phyloP scores from a whole-genome alignment of 306 rosid species.

The Sechiopsis laciniata region DNA sequence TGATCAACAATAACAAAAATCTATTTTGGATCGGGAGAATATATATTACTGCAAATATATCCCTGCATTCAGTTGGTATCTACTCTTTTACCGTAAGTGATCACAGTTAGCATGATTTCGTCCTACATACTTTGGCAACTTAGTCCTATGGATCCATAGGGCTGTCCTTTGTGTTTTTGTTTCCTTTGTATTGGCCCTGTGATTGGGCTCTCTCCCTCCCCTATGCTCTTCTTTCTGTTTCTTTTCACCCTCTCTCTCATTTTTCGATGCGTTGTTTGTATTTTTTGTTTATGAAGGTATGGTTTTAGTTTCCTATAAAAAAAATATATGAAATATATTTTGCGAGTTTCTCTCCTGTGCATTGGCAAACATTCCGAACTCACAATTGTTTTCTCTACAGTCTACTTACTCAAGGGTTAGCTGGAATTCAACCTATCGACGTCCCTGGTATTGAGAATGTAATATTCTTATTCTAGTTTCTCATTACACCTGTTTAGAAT shows the following conservation, averaged over 20 bases:
- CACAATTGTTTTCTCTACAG: slow-evolving; percentile 26
- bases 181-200: too few species aligned
- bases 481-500: not conserved
- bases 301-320: too few species aligned
- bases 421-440: slow-evolving; percentile 45
- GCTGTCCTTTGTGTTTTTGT: too few species aligned
- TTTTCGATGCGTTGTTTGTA: too few species aligned
- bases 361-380: not conserved
- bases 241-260: too few species aligned
- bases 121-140: slow-evolving; percentile 6
- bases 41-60: slow-evolving; percentile 5
- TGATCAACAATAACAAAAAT: not conserved
- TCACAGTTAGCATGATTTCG: not conserved
- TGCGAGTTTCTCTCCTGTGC: not conserved
- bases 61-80: slow-evolving; percentile 13
- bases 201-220: too few species aligned
- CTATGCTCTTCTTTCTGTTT: too few species aligned
- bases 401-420: slow-evolving; percentile 44
- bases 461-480: slow-evolving; percentile 15
- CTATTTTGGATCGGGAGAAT: too few species aligned
- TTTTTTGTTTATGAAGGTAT: too few species aligned
- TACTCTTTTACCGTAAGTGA: not conserved
- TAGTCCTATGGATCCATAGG: not conserved
- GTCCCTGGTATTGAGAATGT: slow-evolving; percentile 47
- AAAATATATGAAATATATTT: not conserved